A percentile compares a stretch with the other conserved stretches of the same genome.
These are phyloP conservation scores for Diaporthe australafricana DNA, from an alignment of 2,329 filamentous ascomycete genomes.

Conservation along the genomic window DNA sequence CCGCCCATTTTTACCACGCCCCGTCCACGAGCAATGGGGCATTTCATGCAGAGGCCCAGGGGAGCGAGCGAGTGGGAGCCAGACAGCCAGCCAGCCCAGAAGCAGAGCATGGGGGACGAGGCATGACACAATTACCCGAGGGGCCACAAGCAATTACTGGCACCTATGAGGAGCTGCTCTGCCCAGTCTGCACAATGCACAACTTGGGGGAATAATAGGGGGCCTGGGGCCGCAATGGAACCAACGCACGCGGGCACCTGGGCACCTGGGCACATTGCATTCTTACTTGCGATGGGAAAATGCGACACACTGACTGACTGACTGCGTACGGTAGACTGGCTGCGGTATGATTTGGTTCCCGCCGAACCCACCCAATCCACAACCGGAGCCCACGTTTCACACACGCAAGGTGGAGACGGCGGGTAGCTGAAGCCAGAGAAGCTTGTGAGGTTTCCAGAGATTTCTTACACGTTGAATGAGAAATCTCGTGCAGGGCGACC, in stretches of 20 bases:
- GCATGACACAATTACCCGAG: constrained; percentile 31
- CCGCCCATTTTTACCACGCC: not conserved
- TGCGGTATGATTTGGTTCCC: constrained; percentile 23
- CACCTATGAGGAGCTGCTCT: constrained; percentile 25
- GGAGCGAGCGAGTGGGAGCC: constrained; percentile 8
- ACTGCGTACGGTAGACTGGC: not conserved
- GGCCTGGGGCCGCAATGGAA: constrained; percentile 13
- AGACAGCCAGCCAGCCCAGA: not conserved
- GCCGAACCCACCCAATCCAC: constrained; percentile 33
- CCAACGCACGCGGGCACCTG: constrained; percentile 13
- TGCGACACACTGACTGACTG: not conserved
- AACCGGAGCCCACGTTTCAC: constrained; percentile 35
- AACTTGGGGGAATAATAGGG: constrained; percentile 23
- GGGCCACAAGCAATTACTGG: constrained; percentile 29
- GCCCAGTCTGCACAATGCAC: constrained; percentile 29
- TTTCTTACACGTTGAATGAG: not conserved
- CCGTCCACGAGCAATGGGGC: constrained; percentile 5
- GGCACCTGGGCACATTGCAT: not conserved
- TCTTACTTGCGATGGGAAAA: not conserved
- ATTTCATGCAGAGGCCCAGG: constrained; percentile 26
- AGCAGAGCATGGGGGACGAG: constrained; percentile 6
- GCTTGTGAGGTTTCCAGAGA: constrained; percentile 6
- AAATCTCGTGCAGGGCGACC: not conserved
- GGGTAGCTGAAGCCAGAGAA: constrained; percentile 30
- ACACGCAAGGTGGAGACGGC: constrained; percentile 34